Percentiles rank a stretch among this genome's conserved stretches.
Evolutionary conservation across 2,329 filamentous ascomycete species (phyloP).

Genomic region (Coniochaeta sp.): DNA sequence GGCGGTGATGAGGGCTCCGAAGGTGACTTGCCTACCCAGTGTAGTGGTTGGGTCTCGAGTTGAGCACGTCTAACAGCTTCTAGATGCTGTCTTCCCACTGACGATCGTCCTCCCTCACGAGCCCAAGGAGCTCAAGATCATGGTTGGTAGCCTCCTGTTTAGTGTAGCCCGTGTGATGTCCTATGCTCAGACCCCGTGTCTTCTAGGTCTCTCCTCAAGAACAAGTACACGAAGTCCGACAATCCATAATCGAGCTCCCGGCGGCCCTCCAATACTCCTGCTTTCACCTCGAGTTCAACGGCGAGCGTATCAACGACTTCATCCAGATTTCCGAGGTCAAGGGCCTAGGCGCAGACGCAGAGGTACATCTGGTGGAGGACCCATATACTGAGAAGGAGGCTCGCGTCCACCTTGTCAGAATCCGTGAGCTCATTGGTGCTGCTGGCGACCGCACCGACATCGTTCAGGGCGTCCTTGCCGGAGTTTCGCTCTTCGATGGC

Average conservation of each 20-base stretch:
- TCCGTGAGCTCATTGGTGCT: conserved; percentile 88
- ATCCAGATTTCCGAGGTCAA: conserved; percentile 85
- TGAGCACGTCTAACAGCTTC: conserved; percentile 9
- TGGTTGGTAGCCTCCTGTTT: conserved; percentile 49
- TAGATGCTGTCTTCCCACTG: conserved; percentile 50
- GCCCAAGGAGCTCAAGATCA: conserved; percentile 73
- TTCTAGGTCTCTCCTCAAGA: conserved; percentile 80
- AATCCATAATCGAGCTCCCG: conserved; percentile 90
- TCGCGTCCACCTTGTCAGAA: conserved; percentile 84
- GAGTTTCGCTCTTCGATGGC: conserved; percentile 78
- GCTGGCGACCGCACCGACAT: conserved; percentile 82
- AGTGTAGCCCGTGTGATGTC: background rate
- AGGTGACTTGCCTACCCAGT: conserved; percentile 13
- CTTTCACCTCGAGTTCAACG: conserved; percentile 92
- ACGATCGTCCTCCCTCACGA: conserved; percentile 77
- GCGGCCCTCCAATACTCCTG: conserved; percentile 95
- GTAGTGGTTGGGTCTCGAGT: background rate
- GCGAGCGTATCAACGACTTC: conserved; percentile 89
- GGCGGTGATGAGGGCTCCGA: conserved; percentile 21
- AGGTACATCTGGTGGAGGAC: conserved; percentile 79
- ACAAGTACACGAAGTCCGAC: conserved; percentile 93
- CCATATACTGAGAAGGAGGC: conserved; percentile 98
- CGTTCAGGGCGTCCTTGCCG: conserved; percentile 78
- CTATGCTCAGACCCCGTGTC: conserved; percentile 13
- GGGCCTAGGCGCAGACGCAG: conserved; percentile 67